Conservation (phyloP, 2,329 filamentous ascomycete genomes). For the Phyllosticta citrichinensis region DNA sequence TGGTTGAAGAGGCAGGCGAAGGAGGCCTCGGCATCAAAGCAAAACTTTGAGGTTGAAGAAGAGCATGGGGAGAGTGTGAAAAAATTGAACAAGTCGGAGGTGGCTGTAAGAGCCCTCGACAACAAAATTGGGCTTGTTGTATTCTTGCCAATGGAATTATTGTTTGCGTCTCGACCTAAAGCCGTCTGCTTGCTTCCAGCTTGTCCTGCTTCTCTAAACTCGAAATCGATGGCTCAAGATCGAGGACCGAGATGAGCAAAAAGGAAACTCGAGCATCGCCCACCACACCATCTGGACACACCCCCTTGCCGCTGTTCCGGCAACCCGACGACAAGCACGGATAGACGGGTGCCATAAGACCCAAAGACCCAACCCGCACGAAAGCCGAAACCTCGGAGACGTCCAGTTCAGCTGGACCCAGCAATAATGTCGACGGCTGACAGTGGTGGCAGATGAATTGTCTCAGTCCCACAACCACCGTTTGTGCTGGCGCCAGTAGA, state of each 20-base stretch:
- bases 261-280: neutral
- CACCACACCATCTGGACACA: neutral
- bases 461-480: neutral
- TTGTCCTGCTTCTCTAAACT: neutral
- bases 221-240: neutral
- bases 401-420: neutral
- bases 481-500: neutral
- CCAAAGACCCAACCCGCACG: neutral
- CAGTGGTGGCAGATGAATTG: neutral
- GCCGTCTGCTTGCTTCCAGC: neutral
- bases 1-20: slow-evolving; percentile 20
- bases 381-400: neutral
- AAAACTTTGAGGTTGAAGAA: neutral
- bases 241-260: neutral
- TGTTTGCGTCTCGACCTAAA: neutral
- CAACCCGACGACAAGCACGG: neutral
- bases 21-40: neutral
- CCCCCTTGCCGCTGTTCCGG: neutral
- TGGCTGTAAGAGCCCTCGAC: neutral
- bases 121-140: neutral
- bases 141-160: neutral
- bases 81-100: neutral
- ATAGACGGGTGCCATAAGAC: neutral
- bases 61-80: neutral
- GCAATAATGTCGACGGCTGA: neutral